Percentiles rank a stretch among this genome's conserved stretches.
phyloP scores from a whole-genome alignment of 2,329 filamentous ascomycete genomes.

The Diaporthe amygdali region DNA sequence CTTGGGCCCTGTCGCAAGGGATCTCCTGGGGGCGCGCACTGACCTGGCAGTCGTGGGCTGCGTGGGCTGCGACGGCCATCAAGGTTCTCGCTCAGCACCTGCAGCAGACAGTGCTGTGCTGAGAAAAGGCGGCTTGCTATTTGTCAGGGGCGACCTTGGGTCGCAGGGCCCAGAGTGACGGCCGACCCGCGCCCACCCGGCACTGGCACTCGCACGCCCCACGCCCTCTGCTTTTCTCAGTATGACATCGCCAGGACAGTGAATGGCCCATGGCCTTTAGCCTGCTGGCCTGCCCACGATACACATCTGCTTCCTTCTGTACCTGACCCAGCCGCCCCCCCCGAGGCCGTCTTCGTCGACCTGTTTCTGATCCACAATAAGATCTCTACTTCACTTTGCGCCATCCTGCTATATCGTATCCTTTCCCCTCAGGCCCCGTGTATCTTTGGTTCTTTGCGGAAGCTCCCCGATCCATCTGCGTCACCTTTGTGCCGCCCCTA shows the following conservation, averaged over 20 bases:
- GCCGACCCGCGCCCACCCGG: not conserved
- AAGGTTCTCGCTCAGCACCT: not conserved
- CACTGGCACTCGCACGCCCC: not conserved
- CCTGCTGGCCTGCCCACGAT: not conserved
- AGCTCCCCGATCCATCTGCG: not conserved
- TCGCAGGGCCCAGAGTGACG: not conserved
- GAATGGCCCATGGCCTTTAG: slow-evolving; percentile 5
- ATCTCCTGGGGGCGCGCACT: not conserved
- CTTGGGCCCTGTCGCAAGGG: not conserved
- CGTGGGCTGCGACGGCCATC: not conserved
- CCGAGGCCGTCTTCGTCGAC: not conserved
- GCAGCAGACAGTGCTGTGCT: not conserved
- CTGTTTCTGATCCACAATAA: not conserved
- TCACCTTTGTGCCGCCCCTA: not conserved
- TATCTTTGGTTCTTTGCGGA: not conserved
- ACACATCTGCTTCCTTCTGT: slow-evolving; percentile 1
- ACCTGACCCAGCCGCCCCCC: not conserved
- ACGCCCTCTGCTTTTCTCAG: not conserved
- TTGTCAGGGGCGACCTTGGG: slow-evolving; percentile 18
- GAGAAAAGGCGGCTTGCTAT: slow-evolving; percentile 2
- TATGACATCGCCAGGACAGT: slow-evolving; percentile 17
- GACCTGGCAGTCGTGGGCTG: not conserved
- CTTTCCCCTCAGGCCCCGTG: not conserved
- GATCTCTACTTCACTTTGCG: not conserved
- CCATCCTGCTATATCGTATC: not conserved